Evolutionary conservation across 1,284 basidiomycete species (phyloP), one percentile per base, ranked within the genome.

Genomic region (Macrocybe sp.): DNA sequence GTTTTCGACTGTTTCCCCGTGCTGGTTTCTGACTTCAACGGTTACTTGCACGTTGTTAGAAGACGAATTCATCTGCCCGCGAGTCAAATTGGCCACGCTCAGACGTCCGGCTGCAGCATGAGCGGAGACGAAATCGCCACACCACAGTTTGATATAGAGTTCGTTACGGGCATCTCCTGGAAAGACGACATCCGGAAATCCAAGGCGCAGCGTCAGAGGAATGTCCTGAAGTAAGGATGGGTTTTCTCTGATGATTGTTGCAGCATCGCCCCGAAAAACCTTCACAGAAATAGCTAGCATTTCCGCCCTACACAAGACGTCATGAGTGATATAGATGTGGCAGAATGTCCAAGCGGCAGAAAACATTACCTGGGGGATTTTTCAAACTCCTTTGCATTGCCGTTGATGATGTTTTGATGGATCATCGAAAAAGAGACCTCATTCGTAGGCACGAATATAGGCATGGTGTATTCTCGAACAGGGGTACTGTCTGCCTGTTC

Each of bases 131-230:
- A 96, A 97, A 53, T 90, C 85, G 28, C 89, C 94, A 44, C 84
- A 86, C 91, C 92, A 95, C 1, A 97, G 76, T 62, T 94, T 97
- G 72, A 97, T 79, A 66, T 97, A 98, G 6, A 97, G 76, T 59
- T 98, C 95, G 60, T 97, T 97, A 14, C 95, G 83, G n/a, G 81
- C 70, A 54, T 93, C 89, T 6, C 90, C 92, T 1, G 95, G 95
- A 61, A 95, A 94, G 7, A 97, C 94, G 1, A 97, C 93, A 58
- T 98, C 96, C 0, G 95, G 91, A 62, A 99, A 99, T 29, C 94
- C 93, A n/a, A 99, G 82, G 5, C 93, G 86, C 12, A 89, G 73
- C 1, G 93, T 94, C 35, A 86, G 76, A 0, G 93, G 87, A 4
- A 83, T 80, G 54, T 89, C 90, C 49, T 88, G 84, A 14, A 98